Conservation (phyloP, 495 filamentous ascomycete species). For the Massariosphaeria phaeospora region DNA sequence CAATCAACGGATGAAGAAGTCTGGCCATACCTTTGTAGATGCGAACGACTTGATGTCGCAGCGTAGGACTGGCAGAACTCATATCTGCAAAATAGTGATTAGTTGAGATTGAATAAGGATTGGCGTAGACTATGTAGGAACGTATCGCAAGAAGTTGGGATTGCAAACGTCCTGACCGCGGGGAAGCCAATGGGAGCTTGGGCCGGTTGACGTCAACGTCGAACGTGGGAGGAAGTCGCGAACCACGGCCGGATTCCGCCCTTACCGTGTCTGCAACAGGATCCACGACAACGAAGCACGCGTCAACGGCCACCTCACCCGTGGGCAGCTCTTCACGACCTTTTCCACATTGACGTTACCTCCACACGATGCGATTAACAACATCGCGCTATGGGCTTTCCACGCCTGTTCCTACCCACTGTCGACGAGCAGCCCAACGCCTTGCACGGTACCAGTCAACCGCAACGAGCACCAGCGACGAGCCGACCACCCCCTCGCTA, state of each 20-base stretch:
- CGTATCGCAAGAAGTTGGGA: neutral
- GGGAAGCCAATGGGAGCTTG: conserved; percentile 3
- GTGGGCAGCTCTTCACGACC: too few species aligned
- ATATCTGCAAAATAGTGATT: conserved; percentile 26
- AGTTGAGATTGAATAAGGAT: neutral
- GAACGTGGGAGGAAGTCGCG: neutral
- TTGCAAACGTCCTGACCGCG: neutral
- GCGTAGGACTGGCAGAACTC: conserved; percentile 37
- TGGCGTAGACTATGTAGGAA: neutral
- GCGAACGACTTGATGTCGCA: conserved; percentile 74
- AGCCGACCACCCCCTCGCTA: conserved; percentile 27
- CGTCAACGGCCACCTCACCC: too few species aligned
- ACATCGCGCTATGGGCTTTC: neutral
- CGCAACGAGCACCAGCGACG: neutral
- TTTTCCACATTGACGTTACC: too few species aligned
- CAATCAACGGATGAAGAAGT: conserved; percentile 3
- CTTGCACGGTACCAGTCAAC: conserved; percentile 13
- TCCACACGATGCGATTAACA: neutral
- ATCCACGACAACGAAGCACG: too few species aligned
- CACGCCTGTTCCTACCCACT: neutral
- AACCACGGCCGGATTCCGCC: neutral
- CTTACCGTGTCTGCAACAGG: neutral
- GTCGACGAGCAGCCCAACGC: neutral
- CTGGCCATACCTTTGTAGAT: conserved; percentile 78
- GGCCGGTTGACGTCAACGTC: conserved; percentile 13